Percentiles rank a stretch among this genome's conserved stretches.
Conservation (phyloP, 768 basidiomycete species). For the Tephrocybe rancida region DNA sequence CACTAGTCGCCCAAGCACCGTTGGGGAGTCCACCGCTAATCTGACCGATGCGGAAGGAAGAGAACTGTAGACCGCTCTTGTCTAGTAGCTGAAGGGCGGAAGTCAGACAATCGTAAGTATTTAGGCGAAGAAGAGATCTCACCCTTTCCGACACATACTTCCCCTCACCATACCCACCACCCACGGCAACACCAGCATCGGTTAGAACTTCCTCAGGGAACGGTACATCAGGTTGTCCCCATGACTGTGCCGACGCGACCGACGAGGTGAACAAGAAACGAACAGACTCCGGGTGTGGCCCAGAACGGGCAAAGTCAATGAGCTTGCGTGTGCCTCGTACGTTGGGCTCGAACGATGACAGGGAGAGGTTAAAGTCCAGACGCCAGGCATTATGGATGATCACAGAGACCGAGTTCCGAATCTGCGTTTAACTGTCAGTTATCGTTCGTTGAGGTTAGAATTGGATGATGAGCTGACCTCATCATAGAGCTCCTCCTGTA, state of each 20-base stretch:
- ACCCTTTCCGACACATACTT: conserved; percentile 47
- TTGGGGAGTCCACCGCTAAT: conserved; percentile 38
- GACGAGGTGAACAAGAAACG: conserved; percentile 45
- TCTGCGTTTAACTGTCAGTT: conserved; percentile 18
- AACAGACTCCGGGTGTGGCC: conserved; percentile 22
- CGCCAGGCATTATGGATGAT: conserved; percentile 48
- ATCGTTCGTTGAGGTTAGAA: neutral
- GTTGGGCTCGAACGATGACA: conserved; percentile 53
- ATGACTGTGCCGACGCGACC: conserved; percentile 32
- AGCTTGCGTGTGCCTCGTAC: conserved; percentile 48
- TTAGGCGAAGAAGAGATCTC: conserved; percentile 5
- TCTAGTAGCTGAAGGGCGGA: conserved; percentile 34
- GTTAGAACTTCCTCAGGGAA: conserved; percentile 37
- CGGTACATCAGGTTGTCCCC: conserved; percentile 27
- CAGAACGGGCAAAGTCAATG: conserved; percentile 38
- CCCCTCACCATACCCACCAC: conserved; percentile 46
- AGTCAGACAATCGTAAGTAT: neutral
- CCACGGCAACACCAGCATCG: conserved; percentile 34
- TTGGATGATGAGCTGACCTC: conserved; percentile 18
- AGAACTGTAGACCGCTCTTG: conserved; percentile 35
- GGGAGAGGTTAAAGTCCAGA: conserved; percentile 47
- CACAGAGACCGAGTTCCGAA: conserved; percentile 31
- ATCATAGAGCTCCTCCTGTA: conserved; percentile 20
- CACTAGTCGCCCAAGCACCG: conserved; percentile 45
- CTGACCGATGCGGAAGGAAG: conserved; percentile 48